Percentiles rank a stretch among this genome's conserved stretches.
These are phyloP conservation scores for Fusarium irregulare DNA, from an alignment of 2,329 filamentous ascomycete species.

Conservation along the genomic window DNA sequence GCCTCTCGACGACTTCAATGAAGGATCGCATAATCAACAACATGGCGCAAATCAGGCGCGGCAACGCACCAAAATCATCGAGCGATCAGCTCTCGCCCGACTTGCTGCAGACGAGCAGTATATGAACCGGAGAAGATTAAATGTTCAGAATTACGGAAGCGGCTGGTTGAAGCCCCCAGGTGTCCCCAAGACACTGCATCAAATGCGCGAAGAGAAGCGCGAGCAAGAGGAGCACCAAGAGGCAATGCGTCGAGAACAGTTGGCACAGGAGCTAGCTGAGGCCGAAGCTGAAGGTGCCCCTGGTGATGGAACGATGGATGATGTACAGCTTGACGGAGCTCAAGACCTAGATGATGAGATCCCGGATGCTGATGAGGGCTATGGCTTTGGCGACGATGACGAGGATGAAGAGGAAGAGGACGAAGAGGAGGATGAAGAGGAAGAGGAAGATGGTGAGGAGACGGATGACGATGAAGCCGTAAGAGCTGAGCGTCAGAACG, in stretches of 20 bases:
- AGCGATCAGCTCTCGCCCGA: constrained; percentile 73
- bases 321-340: constrained; percentile 66
- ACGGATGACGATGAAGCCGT: constrained; percentile 55
- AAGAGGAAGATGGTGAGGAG: constrained; percentile 56
- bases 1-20: constrained; percentile 49
- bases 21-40: constrained; percentile 44
- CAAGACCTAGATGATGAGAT: constrained; percentile 79
- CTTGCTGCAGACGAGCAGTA: constrained; percentile 81
- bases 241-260: constrained; percentile 75
- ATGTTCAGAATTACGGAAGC: constrained; percentile 87
- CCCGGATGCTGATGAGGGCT: constrained; percentile 71
- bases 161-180: constrained; percentile 92
- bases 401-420: constrained; percentile 59
- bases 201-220: constrained; percentile 87
- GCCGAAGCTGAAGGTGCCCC: constrained; percentile 62
- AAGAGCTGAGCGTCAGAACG: constrained; percentile 59
- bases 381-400: constrained; percentile 60
- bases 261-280: constrained; percentile 80
- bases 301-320: constrained; percentile 62
- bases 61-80: constrained; percentile 59
- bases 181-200: constrained; percentile 87
- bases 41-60: constrained; percentile 51
- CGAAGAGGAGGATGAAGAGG: constrained; percentile 55
- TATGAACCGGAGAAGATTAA: constrained; percentile 79
- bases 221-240: constrained; percentile 89